Evolutionary conservation across 2,329 filamentous ascomycete species (phyloP).

Genomic region (Geosmithia putterillii): DNA sequence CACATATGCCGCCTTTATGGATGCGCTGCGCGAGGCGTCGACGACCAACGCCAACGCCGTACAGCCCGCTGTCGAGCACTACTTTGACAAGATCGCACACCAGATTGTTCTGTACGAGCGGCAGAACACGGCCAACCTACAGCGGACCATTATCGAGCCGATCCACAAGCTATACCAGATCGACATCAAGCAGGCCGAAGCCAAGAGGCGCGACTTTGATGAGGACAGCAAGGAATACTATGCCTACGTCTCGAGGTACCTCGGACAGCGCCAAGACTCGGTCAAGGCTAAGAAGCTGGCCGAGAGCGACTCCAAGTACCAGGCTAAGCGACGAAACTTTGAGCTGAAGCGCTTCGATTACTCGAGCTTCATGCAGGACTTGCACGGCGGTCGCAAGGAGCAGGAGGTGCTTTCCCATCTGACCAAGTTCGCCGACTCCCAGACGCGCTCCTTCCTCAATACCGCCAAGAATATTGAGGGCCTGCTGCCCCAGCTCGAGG

Average conservation of each 20-base stretch:
- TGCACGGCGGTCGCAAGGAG: constrained; percentile 97
- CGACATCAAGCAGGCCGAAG: constrained; percentile 95
- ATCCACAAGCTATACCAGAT: constrained; percentile 82
- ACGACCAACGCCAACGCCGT: constrained; percentile 90
- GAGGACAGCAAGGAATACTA: constrained; percentile 99
- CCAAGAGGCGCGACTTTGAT: constrained; percentile 95
- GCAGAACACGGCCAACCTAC: constrained; percentile 71
- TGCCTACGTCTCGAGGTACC: constrained; percentile 83
- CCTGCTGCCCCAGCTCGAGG: constrained; percentile 80
- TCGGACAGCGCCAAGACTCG: constrained; percentile 92
- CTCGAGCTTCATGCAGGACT: constrained; percentile 96
- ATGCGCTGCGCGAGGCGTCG: constrained; percentile 76
- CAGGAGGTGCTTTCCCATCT: constrained; percentile 92
- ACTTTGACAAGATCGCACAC: constrained; percentile 91
- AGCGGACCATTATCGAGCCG: constrained; percentile 90
- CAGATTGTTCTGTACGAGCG: constrained; percentile 83
- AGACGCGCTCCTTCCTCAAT: constrained; percentile 70
- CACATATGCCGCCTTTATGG: constrained; percentile 69
- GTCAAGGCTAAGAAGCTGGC: constrained; percentile 94
- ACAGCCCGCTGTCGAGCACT: constrained; percentile 93
- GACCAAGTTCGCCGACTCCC: constrained; percentile 85
- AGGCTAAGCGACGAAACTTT: constrained; percentile 84
- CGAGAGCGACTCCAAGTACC: constrained; percentile 93
- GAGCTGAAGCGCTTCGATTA: constrained; percentile 98
- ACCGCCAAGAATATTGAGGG: constrained; percentile 80